Base-by-base conservation (phyloP, 345 rosid species). In the Jatropha curcas region DNA sequence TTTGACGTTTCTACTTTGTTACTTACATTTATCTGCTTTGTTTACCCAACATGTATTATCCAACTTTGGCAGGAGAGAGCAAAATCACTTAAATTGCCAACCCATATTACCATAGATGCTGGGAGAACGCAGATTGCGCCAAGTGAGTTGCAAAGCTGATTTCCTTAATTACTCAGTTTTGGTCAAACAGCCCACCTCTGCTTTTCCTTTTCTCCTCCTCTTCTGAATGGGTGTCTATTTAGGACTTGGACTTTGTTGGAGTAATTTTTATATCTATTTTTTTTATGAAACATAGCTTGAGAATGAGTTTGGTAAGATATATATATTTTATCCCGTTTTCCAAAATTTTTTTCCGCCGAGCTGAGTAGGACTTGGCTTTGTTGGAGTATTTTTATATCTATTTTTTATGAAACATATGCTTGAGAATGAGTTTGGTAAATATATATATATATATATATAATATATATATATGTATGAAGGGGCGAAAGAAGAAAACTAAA, bases 71-170 rank as follows among this genome's bases (percentile, higher is more conserved):
- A 95, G 99, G 97, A 88, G 71, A 91, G 88, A 80, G 98, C 98
- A 50, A 91, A 88, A 80, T 81, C 87, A 51, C 90, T 95, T 70
- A 90, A 93, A 46, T 70, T 95, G 78, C 99, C 98, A 22, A 93
- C 96, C 57, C 98, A 95, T 85, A 84, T 95, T 53, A 95, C 99
- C 34, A 86, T 95, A 53, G 99, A 95, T 86, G 99, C 99, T 8
- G 99, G 99, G 80, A 91, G 96, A 79, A 95, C 98, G 1, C 99
- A 93, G 82, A 95, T 95, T 57, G 98, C 98, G 48, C 99, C 99
- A 74, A 93, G 98, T 95, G 76, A 88, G 99, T 92, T 75, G 71
- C 62, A 70, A 20, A 55, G 25, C 53, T 69, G 39, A 55, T 71
- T 67, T 51, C 69, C 48, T 67, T 19, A 11, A 56, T 76, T 53